A percentile compares a stretch with the other conserved stretches of the same genome.
Evolutionary conservation across 148 eudicot species (phyloP).

Genomic region (Spergularia bocconei): DNA sequence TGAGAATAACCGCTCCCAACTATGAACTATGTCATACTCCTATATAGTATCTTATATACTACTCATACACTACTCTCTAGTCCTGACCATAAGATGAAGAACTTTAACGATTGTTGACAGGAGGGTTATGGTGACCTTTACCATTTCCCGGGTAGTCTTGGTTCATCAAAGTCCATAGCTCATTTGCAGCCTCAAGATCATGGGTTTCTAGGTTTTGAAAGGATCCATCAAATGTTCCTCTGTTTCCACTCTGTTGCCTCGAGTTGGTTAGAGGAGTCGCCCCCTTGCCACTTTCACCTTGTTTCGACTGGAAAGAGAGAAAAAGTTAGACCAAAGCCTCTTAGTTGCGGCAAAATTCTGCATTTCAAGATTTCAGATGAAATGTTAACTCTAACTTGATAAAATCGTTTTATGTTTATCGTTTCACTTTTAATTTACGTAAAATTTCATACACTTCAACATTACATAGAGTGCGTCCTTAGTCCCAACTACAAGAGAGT

Average conservation of each 20-base stretch:
- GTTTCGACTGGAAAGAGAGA: neutral
- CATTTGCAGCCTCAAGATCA: conserved; percentile 22
- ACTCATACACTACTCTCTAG: neutral
- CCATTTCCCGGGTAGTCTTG: conserved; percentile 33
- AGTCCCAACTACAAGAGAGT: too few relatives aligned
- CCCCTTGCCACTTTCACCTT: conserved; percentile 7
- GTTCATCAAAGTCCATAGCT: conserved; percentile 31
- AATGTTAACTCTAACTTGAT: too few relatives aligned
- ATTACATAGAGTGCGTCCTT: too few relatives aligned
- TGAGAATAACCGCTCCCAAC: too few relatives aligned
- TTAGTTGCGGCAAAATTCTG: neutral
- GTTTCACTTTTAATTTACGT: too few relatives aligned
- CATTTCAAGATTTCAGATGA: too few relatives aligned
- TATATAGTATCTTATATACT: too few relatives aligned
- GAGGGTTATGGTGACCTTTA: conserved; percentile 25
- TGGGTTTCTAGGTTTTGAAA: conserved; percentile 18
- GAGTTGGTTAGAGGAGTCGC: neutral
- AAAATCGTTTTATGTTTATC: too few relatives aligned
- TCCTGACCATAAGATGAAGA: neutral
- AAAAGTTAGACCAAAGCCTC: neutral
- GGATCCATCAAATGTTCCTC: neutral
- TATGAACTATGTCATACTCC: too few relatives aligned
- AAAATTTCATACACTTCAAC: too few relatives aligned
- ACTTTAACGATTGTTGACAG: conserved; percentile 28
- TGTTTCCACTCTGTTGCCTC: neutral